Conservation (phyloP, 768 basidiomycete species). For the Gloeophyllum trabeum region DNA sequence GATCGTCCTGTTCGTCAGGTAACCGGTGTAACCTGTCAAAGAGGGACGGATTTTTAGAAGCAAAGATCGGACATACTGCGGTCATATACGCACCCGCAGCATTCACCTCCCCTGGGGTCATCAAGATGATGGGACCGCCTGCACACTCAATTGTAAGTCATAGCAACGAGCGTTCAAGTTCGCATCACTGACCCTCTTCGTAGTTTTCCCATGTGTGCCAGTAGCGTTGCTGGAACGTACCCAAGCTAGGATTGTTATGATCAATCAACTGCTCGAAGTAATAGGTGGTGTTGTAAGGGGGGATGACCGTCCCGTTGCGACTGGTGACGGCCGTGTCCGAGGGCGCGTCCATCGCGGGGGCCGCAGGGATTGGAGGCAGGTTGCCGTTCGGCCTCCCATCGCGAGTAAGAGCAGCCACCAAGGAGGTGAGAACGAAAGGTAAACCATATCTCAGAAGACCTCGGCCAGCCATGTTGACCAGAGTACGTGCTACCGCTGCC, state of each 20-base stretch:
- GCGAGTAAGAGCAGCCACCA: constrained; percentile 7
- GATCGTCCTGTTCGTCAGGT: constrained; percentile 54
- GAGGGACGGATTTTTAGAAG: background rate
- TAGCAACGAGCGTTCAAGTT: too few relatives aligned
- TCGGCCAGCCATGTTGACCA: background rate
- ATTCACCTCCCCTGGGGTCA: constrained; percentile 57
- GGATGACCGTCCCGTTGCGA: constrained; percentile 16
- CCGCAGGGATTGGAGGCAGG: constrained; percentile 5
- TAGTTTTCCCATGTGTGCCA: constrained; percentile 66
- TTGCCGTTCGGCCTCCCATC: constrained; percentile 14
- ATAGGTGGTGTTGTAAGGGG: constrained; percentile 26
- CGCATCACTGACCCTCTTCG: constrained; percentile 24
- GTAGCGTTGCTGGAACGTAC: constrained; percentile 70
- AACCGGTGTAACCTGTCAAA: constrained; percentile 27
- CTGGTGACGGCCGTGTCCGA: constrained; percentile 10
- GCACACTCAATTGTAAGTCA: too few relatives aligned
- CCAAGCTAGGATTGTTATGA: constrained; percentile 42
- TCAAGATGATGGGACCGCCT: constrained; percentile 48
- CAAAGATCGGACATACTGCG: background rate
- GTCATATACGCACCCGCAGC: constrained; percentile 25
- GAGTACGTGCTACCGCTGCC: too few relatives aligned
- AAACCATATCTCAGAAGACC: background rate
- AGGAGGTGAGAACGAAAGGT: constrained; percentile 3
- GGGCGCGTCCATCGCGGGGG: constrained; percentile 1
- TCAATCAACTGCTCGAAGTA: constrained; percentile 44